Conservation (phyloP, 129 eudicot genomes). For the Calendula officinalis region DNA sequence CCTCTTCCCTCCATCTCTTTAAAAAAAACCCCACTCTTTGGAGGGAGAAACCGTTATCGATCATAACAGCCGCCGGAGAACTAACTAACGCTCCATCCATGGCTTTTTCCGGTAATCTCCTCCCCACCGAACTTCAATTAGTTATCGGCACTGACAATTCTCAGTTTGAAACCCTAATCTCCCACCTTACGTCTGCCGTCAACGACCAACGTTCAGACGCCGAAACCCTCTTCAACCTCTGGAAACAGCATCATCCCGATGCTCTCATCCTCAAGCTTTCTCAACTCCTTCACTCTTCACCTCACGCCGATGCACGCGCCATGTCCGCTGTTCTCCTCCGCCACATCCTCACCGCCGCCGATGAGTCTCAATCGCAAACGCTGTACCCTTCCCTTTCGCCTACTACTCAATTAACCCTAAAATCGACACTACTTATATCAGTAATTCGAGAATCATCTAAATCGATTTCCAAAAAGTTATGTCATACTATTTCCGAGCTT, state of each 20-base stretch:
- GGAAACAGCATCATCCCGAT: constrained; percentile 74
- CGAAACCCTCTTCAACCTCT: constrained; percentile 68
- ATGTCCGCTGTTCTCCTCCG: constrained; percentile 79
- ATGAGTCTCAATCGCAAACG: constrained; percentile 32
- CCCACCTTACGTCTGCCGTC: constrained; percentile 75
- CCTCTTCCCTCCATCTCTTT: constrained; percentile 48
- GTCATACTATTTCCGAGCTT: constrained; percentile 85
- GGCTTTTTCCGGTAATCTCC: constrained; percentile 44
- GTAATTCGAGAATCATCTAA: constrained; percentile 51
- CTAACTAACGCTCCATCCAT: constrained; percentile 31
- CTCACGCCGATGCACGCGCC: constrained; percentile 57
- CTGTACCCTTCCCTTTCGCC: constrained; percentile 52
- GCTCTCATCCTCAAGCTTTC: constrained; percentile 65
- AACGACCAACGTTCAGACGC: constrained; percentile 90
- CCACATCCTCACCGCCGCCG: constrained; percentile 67
- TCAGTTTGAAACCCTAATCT: constrained; percentile 75
- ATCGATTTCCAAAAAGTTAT: constrained; percentile 63
- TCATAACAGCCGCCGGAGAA: constrained; percentile 29
- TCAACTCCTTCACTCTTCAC: constrained; percentile 56
- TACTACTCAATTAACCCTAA: constrained; percentile 49
- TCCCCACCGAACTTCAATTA: constrained; percentile 52
- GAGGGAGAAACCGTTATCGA: background rate
- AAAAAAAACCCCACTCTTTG: constrained; percentile 29
- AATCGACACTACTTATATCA: constrained; percentile 43
- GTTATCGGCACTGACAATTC: constrained; percentile 69